Evolutionary conservation across 805 yeast species (phyloP).

Genomic region (Wickerhamomyces rabaulensis): DNA sequence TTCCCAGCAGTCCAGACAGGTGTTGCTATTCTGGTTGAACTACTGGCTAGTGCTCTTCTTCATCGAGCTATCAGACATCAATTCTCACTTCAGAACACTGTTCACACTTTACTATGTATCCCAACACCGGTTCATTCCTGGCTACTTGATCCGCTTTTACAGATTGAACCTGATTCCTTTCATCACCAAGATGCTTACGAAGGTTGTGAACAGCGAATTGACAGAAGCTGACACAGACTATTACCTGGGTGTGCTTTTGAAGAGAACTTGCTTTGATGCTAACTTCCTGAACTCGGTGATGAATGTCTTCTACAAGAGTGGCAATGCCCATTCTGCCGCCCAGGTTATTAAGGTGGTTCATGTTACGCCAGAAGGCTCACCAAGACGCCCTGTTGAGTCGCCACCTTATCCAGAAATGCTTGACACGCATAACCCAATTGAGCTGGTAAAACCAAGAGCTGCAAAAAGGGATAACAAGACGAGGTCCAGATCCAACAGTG

Average conservation of each 20-base stretch:
- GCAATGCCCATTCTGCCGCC: not conserved
- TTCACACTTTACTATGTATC: conserved; percentile 12
- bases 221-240: conserved; percentile 3
- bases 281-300: conserved; percentile 1
- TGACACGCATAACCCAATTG: not conserved
- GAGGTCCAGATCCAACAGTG: not conserved
- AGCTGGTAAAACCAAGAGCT: not conserved
- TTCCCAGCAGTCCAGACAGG: not conserved
- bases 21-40: conserved; percentile 16
- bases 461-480: not conserved
- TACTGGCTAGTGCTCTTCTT: conserved; percentile 17
- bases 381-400: not conserved
- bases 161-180: conserved; percentile 3
- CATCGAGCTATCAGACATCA: conserved; percentile 9
- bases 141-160: conserved; percentile 10
- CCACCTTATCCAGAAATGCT: not conserved
- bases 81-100: conserved; percentile 11
- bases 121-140: not conserved
- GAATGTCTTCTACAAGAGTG: not conserved
- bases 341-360: not conserved
- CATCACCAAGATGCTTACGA: not conserved
- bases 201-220: conserved; percentile 1
- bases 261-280: conserved; percentile 5
- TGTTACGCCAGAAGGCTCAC: not conserved
- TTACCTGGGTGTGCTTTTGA: conserved; percentile 1